Evolutionary conservation across 495 filamentous ascomycete species (phyloP), one percentile per base, ranked within the genome.

Genomic region (Hypoxylon intermedium): DNA sequence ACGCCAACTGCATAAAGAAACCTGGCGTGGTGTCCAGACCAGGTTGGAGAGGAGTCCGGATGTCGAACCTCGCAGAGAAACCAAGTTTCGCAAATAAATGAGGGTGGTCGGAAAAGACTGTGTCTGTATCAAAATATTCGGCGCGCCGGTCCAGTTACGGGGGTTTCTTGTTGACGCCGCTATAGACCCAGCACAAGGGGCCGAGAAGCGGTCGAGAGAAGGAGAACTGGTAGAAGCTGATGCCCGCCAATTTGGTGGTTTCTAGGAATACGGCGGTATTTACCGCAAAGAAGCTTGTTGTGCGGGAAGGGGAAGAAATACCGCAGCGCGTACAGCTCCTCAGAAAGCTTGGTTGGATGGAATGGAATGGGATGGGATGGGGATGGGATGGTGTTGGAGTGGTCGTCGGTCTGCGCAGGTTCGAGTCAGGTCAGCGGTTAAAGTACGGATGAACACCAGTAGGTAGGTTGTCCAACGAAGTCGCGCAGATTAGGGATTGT

Each of bases 221-320:
- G 72, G 90, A 90, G 77, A 90, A 88, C 82, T 85, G 77, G 74
- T 80, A 75, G 75, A 81, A 82, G 76, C 77, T 87, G 85, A 86
- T 82, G 80, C 89, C 93, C 92, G 94, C 94, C 94, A 98, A 97
- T 87, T 97, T 98, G 93, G 84, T 88, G 85, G 63, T 71, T 71
- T 68, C 44, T 23, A 21, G 36, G 12, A 67, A 13, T 37, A 48
- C 50, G 28, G 70, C 63, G 65, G 62, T 63, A 65, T 61, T 63
- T 61, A 55, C 68, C 68, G 65, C 67, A 51, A 49, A 33, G 34
- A 58, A 56, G 51, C 33, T 51, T 48, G 56, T 48, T 28, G 59
- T 56, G 56, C 31, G 53, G 50, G 45, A 56, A 53, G 55, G 53
- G 50, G 45, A 56, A 53, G 55, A 62, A 69, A 65, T 69, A 53